phyloP scores from a whole-genome alignment of 75 land plant genomes.

The Sequoia sempervirens region DNA sequence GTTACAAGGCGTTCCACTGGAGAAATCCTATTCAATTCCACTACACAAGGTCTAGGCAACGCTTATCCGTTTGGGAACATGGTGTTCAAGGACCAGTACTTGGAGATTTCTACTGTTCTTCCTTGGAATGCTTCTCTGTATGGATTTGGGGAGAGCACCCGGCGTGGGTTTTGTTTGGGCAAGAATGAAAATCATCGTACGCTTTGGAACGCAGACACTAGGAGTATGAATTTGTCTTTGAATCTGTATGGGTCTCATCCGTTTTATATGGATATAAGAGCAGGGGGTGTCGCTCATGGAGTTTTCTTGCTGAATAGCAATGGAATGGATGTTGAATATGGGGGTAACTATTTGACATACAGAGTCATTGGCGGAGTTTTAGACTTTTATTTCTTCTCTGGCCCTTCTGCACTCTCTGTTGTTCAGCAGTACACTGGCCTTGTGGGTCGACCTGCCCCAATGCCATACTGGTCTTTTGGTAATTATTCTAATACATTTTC shows the following conservation, averaged over 20 bases:
- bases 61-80: slow-evolving; percentile 19
- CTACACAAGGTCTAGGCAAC: background rate
- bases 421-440: slow-evolving; percentile 75
- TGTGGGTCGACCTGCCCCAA: slow-evolving; percentile 73
- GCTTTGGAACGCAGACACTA: slow-evolving; percentile 31
- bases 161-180: slow-evolving; percentile 21
- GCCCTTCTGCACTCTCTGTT: slow-evolving; percentile 58
- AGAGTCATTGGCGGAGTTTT: slow-evolving; percentile 83
- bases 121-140: slow-evolving; percentile 30
- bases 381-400: slow-evolving; percentile 84
- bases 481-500: background rate
- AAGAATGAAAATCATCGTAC: slow-evolving; percentile 15
- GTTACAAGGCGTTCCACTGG: slow-evolving; percentile 41
- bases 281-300: slow-evolving; percentile 57
- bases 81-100: slow-evolving; percentile 76
- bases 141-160: slow-evolving; percentile 39
- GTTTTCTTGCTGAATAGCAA: slow-evolving; percentile 83
- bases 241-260: slow-evolving; percentile 42
- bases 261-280: slow-evolving; percentile 70
- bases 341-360: slow-evolving; percentile 51
- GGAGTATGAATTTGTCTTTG: slow-evolving; percentile 8
- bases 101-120: slow-evolving; percentile 60
- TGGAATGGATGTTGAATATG: slow-evolving; percentile 79
- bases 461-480: slow-evolving; percentile 94
- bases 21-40: slow-evolving; percentile 54